Percentiles rank a stretch among this genome's conserved stretches.
Evolutionary conservation across 257 asterid species (phyloP).

Genomic region (Rehmannia glutinosa): DNA sequence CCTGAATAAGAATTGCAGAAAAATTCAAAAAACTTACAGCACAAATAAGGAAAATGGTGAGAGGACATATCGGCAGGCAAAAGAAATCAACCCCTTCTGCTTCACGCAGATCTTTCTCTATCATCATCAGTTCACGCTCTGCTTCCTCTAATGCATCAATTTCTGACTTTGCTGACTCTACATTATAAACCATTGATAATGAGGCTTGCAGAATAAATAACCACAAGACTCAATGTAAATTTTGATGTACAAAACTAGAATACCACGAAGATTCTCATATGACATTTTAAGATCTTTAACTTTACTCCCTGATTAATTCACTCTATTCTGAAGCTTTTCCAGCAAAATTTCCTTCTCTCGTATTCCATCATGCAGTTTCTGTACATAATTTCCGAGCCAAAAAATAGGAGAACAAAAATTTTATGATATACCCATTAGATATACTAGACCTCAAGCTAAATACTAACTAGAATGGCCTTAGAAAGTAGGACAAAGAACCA

Average conservation of each 20-base stretch:
- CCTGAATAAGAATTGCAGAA: slow-evolving; percentile 38
- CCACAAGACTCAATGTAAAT: too few species aligned
- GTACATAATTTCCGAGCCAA: slow-evolving; percentile 26
- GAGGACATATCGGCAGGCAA: slow-evolving; percentile 18
- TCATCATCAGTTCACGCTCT: slow-evolving; percentile 50
- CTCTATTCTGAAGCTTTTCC: slow-evolving; percentile 47
- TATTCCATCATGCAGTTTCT: slow-evolving; percentile 58
- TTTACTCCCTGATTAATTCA: slow-evolving; percentile 50
- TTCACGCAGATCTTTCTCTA: slow-evolving; percentile 43
- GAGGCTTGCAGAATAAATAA: too few species aligned
- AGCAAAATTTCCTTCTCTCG: slow-evolving; percentile 42
- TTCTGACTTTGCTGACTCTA: slow-evolving; percentile 72
- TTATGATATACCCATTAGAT: neutral
- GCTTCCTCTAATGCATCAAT: slow-evolving; percentile 64
- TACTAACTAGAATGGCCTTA: slow-evolving; percentile 3
- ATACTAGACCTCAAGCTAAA: slow-evolving; percentile 18
- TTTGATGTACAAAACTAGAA: slow-evolving; percentile 23
- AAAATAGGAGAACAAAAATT: neutral
- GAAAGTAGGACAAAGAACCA: neutral
- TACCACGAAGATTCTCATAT: slow-evolving; percentile 62
- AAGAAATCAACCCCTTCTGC: slow-evolving; percentile 49
- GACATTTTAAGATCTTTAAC: slow-evolving; percentile 43
- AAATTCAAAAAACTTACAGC: slow-evolving; percentile 3
- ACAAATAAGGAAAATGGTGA: neutral
- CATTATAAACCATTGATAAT: too few species aligned